Conservation (phyloP, 805 yeast genomes). For the Saturnispora kantuleensis region DNA sequence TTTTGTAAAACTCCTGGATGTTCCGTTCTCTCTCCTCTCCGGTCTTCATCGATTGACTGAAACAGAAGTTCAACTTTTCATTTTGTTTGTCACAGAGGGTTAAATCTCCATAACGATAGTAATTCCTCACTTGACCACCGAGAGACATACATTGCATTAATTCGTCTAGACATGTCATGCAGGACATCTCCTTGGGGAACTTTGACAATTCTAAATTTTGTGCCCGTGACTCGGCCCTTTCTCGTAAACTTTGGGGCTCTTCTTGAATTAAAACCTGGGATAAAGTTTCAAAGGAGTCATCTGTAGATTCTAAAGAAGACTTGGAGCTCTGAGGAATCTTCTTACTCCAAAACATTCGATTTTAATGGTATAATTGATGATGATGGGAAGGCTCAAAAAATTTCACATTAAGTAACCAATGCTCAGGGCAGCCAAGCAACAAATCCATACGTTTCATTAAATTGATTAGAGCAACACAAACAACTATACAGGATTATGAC, state of each 20-base stretch:
- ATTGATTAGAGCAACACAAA: neutral
- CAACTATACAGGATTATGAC: neutral
- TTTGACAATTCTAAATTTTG: slow-evolving; percentile 19
- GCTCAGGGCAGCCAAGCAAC: neutral
- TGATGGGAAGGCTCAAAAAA: neutral
- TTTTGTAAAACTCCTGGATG: slow-evolving; percentile 64
- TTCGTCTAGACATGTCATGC: slow-evolving; percentile 81
- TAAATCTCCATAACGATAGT: slow-evolving; percentile 75
- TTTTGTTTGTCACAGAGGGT: slow-evolving; percentile 62
- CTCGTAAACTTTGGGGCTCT: slow-evolving; percentile 18
- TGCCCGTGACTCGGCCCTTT: slow-evolving; percentile 22
- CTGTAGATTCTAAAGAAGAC: neutral
- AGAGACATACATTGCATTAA: slow-evolving; percentile 76
- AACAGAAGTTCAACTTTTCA: slow-evolving; percentile 72
- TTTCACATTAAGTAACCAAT: slow-evolving; percentile 1
- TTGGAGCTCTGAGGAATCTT: neutral
- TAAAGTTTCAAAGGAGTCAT: slow-evolving; percentile 3
- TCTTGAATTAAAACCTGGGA: neutral
- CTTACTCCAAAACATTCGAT: slow-evolving; percentile 12
- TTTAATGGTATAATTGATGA: no score
- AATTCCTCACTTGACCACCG: slow-evolving; percentile 81
- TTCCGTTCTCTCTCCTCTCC: slow-evolving; percentile 40
- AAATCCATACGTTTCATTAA: neutral
- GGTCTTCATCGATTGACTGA: slow-evolving; percentile 45
- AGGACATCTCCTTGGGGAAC: slow-evolving; percentile 41